Base-by-base conservation (phyloP, 805 yeast species). In the Wickerhamiella australiensis region DNA sequence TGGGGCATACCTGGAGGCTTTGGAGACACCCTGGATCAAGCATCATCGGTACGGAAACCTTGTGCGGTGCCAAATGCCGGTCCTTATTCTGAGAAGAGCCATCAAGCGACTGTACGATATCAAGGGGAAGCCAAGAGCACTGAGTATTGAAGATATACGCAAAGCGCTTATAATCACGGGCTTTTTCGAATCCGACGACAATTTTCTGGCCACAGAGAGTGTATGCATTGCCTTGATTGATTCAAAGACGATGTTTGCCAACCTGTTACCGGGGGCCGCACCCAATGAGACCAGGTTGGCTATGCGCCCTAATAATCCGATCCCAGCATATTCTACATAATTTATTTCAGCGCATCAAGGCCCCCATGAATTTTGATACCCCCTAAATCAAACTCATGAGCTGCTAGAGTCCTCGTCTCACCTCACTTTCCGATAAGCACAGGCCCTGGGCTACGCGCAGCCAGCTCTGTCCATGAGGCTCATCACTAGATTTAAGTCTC, bases 231-330 rank as follows among this genome's bases (percentile, higher is more conserved):
- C 61, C 41, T 58, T 68, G 22, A 61, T 65, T 12, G 57, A 61
- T 35, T 63, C 57, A 40, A 69, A 69, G 7, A 58, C 59, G 45
- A 52, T 69, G 52, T 64, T 58, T 43, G 72, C 65, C n/a, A 64
- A 65, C 23, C 52, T 69, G 13, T 57, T 58, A 29, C 54, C 66
- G 3, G 43, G 55, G 18, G 42, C 49, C 18, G 50, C 50, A 25
- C 42, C 51, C 3, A 20, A 20, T n/a, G 31, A 23, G 23, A 33
- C 23, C 17, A 36, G 38, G 23, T 45, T 64, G 21, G 48, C 54
- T 20, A 49, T 61, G 25, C 55, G 55, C 18, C 50, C 54, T 7
- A 31, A 27, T 13, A 59, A 56, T 18, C 54, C 59, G 22, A 23
- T 60, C 7, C 64, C 66, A 1, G 45, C 51, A 29, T 29, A 29